Conservation (phyloP, 352 stramenopile species). For the Aphanomyces cochlioides region DNA sequence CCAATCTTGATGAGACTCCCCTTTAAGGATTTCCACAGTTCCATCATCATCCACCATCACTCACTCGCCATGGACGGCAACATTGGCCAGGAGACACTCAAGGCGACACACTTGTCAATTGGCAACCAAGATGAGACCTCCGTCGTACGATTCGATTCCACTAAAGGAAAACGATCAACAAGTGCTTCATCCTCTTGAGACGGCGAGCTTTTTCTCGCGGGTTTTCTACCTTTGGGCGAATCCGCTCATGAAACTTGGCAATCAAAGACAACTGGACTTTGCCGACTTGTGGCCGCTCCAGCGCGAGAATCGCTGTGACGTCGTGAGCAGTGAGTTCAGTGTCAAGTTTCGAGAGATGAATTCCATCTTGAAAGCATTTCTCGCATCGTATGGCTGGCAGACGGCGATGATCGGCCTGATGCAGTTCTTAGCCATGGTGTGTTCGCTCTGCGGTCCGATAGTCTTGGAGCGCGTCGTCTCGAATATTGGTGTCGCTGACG, state of each 20-base stretch:
- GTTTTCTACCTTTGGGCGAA: slow-evolving; percentile 12
- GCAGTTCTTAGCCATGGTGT: slow-evolving; percentile 2
- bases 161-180: too few relatives aligned
- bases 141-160: too few relatives aligned
- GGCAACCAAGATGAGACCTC: too few relatives aligned
- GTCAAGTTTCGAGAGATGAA: not conserved
- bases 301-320: not conserved
- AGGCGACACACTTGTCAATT: too few relatives aligned
- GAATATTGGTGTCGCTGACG: not conserved
- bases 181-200: too few relatives aligned
- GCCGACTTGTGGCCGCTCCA: slow-evolving; percentile 18
- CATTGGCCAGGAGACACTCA: too few relatives aligned
- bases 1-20: too few relatives aligned
- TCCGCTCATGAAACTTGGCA: slow-evolving; percentile 8
- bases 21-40: too few relatives aligned
- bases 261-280: not conserved
- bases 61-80: too few relatives aligned
- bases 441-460: slow-evolving; percentile 12
- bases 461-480: slow-evolving; percentile 16
- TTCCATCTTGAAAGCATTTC: slow-evolving; percentile 6
- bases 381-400: not conserved
- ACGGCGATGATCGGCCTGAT: not conserved
- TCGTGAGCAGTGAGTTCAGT: not conserved
- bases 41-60: too few relatives aligned
- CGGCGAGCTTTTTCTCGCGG: not conserved